Evolutionary conservation across 495 filamentous ascomycete genomes (phyloP).

Genomic region (Rostrohypoxylon terebratum): DNA sequence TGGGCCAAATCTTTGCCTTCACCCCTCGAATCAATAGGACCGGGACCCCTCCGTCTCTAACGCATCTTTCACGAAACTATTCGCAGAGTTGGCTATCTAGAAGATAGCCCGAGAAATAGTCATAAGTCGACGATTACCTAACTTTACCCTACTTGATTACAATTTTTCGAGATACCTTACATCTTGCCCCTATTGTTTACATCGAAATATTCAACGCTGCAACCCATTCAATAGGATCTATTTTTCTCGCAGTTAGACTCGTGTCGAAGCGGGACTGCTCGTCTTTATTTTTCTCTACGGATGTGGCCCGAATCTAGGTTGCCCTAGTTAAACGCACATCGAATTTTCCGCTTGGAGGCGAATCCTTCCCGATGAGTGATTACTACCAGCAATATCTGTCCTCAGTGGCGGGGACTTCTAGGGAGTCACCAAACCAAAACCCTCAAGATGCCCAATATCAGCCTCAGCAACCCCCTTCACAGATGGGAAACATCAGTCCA

Average conservation of each 20-base stretch:
- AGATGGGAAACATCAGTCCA: slow-evolving; percentile 47
- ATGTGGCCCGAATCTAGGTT: slow-evolving; percentile 18
- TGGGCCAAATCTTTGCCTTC: slow-evolving; percentile 34
- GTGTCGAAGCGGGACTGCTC: slow-evolving; percentile 20
- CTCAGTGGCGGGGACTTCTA: slow-evolving; percentile 57
- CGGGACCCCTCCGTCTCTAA: slow-evolving; percentile 30
- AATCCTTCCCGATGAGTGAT: slow-evolving; percentile 57
- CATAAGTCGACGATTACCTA: slow-evolving; percentile 10
- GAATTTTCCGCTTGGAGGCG: slow-evolving; percentile 26
- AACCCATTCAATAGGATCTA: slow-evolving; percentile 21
- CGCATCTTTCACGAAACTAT: slow-evolving; percentile 15
- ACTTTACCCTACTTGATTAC: background rate
- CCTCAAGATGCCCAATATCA: slow-evolving; percentile 53
- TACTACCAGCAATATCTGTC: slow-evolving; percentile 62
- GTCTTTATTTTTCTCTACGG: slow-evolving; percentile 26
- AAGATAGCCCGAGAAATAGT: slow-evolving; percentile 13
- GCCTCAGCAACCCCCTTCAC: slow-evolving; percentile 49
- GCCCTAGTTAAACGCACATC: slow-evolving; percentile 22
- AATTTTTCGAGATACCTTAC: slow-evolving; percentile 13
- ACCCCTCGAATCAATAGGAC: slow-evolving; percentile 30
- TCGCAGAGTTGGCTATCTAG: slow-evolving; percentile 10
- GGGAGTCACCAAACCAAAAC: slow-evolving; percentile 50
- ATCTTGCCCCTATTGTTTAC: slow-evolving; percentile 4
- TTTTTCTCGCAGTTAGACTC: slow-evolving; percentile 14
- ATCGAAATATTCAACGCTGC: slow-evolving; percentile 12